Percentiles rank a stretch among this genome's conserved stretches.
These are phyloP conservation scores for Fonsecaea multimorphosa DNA, from an alignment of 2,329 filamentous ascomycete species.

Conservation along the genomic window DNA sequence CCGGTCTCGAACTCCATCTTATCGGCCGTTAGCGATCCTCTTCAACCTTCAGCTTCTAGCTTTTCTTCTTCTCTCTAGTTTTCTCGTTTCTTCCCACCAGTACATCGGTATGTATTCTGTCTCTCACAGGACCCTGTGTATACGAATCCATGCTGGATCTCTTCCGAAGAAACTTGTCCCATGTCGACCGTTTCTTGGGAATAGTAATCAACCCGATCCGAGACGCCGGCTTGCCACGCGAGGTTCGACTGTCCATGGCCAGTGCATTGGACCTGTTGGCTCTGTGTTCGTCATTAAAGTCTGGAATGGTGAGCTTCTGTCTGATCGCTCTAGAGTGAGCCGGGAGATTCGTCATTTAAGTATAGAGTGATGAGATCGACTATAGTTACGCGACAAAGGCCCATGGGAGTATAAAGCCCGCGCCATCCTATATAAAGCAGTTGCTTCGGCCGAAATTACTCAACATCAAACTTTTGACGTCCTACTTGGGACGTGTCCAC, in stretches of 20 bases:
- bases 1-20: background rate
- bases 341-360: background rate
- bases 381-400: background rate
- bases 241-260: background rate
- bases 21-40: background rate
- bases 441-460: background rate
- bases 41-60: background rate
- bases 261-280: background rate
- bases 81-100: background rate
- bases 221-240: background rate
- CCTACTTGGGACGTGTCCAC: background rate
- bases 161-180: background rate
- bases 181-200: background rate
- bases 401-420: background rate
- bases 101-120: background rate
- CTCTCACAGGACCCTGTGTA: background rate
- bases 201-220: background rate
- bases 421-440: background rate
- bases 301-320: background rate
- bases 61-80: background rate
- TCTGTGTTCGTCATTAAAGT: background rate
- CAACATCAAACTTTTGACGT: background rate
- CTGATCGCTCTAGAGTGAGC: background rate
- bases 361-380: background rate
- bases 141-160: background rate